Evolutionary conservation across 2,329 filamentous ascomycete species (phyloP), one percentile per base, ranked within the genome.

Genomic region (Hypoxylon sp.): DNA sequence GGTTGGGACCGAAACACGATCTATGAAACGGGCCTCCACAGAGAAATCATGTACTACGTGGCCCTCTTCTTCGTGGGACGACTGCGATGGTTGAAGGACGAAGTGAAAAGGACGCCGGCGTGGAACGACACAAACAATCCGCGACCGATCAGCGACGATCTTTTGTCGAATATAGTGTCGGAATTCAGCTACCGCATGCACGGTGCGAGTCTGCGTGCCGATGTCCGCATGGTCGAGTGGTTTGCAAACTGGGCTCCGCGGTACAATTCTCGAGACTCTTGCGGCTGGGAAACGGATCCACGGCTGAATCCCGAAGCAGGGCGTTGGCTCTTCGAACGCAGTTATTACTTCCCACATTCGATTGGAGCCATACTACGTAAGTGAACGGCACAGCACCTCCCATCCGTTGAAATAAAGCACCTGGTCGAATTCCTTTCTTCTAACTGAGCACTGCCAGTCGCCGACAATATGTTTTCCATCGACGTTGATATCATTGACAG

Each of bases 401-500:
- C 30, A 17, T n/a, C 11, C 17, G 2, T 22, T 25, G 33, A 25
- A 55, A 7, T 7, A 55, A 11, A 5, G 14, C 17, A 27, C 27
- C 20, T 11, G 20, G 17, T 37, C 14, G 30, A 37, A 35, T 14
- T 35, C 17, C 25, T 49, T 27, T 27, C 11, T 30, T 50, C 46
- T 50, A 50, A 50, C 46, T 30, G 14, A 50, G 11, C 22, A 30
- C 7, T 30, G 2, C 46, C 27, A 50, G 40, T 22, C 17, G 2
- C 14, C 17, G 11, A 30, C 5, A 3, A 10, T 6, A 17, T 2
- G 17, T 56, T 42, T 35, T 14, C 33, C 22, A 6, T 8, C 11
- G 61, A 64, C 31, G 27, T 57, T 7, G 42, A 57, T 11, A 30
- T 57, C 22, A 53, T 64, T 10, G 53, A 57, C 4, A 50, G 54